Base-by-base conservation (phyloP, 495 filamentous ascomycete species). In the Penicillium manginii region DNA sequence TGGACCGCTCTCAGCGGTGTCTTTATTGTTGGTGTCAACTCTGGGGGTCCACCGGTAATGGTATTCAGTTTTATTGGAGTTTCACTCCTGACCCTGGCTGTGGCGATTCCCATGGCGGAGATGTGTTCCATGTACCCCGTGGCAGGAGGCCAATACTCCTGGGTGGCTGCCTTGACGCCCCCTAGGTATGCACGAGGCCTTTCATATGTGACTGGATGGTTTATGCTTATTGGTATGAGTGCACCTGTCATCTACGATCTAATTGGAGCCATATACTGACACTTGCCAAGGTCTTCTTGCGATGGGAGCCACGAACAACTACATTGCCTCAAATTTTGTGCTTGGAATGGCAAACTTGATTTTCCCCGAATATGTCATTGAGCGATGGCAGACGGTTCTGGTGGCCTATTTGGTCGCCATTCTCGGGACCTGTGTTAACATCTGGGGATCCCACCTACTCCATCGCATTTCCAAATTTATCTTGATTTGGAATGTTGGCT, bases 271-370 rank as follows among this genome's bases (percentile, higher is more conserved):
- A 43, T 15, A 21, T 35, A 22, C 61, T 63, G 17, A 32, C 12
- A 3, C 3, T 43, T n/a, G 14, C 17, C 2, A 21, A 81, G 81
- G 80, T 39, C 74, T 84, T 42, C 67, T 84, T 0, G 79, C 80
- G 6, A 85, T 85, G 83, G 83, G 83, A 7, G 81, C 82, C 10
- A 79, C 76, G 0, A 85, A 84, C 62, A 83, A 82, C 65, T 85
- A 82, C 50, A 78, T 86, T 43, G 76, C 68, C 0, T 78, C 81
- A 3, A 84, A 84, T 42, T 85, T 84, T 61, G 67, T 84, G 14
- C 73, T 84, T 0, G 83, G 82, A 22, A 78, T 79, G 68, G 81
- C 80, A 12, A 82, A 84, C 48, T 72, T 86, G 6, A 71, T 78
- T 29, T 76, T 81, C 55, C 81, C 83, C 0, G 55, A 61, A n/a